These are phyloP conservation scores for Erythrobasidium yunnanense DNA, from an alignment of 768 basidiomycete species.

Conservation along the genomic window DNA sequence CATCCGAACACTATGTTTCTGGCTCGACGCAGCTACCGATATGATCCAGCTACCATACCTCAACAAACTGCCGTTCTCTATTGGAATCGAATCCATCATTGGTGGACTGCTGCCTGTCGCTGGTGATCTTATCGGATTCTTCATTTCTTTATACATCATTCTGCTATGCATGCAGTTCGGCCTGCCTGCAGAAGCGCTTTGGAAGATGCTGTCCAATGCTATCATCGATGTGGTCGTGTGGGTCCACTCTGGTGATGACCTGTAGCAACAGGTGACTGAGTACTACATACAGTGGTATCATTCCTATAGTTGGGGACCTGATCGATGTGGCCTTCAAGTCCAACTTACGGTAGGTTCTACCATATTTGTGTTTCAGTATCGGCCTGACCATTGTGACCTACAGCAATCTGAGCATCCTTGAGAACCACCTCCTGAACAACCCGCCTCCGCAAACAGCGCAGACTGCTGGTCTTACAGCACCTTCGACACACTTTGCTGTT, in stretches of 20 bases:
- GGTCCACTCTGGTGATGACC: not conserved
- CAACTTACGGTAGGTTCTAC: slow-evolving; percentile 1
- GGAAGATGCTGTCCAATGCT: slow-evolving; percentile 22
- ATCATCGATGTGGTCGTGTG: slow-evolving; percentile 21
- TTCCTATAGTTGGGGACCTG: slow-evolving; percentile 18
- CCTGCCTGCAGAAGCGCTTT: not conserved
- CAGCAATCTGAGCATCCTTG: slow-evolving; percentile 13
- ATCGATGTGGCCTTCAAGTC: slow-evolving; percentile 24
- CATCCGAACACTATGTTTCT: slow-evolving; percentile 23
- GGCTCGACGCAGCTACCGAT: slow-evolving; percentile 14
- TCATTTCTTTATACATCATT: slow-evolving; percentile 14
- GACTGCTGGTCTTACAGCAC: slow-evolving; percentile 5
- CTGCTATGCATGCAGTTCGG: slow-evolving; percentile 26
- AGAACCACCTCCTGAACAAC: slow-evolving; percentile 20
- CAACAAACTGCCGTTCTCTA: slow-evolving; percentile 23
- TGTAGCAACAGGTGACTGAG: not conserved
- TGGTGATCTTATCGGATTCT: slow-evolving; percentile 18
- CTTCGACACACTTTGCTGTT: slow-evolving; percentile 17
- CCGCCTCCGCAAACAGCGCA: not conserved
- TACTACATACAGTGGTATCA: slow-evolving; percentile 3
- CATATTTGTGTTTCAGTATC: too few species aligned
- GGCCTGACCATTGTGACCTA: not conserved
- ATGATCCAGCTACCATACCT: slow-evolving; percentile 13
- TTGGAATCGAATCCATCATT: slow-evolving; percentile 22
- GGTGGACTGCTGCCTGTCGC: slow-evolving; percentile 2